These are phyloP conservation scores for Yamadazyma conglobata DNA, from an alignment of 1,139 yeast species.

Conservation along the genomic window DNA sequence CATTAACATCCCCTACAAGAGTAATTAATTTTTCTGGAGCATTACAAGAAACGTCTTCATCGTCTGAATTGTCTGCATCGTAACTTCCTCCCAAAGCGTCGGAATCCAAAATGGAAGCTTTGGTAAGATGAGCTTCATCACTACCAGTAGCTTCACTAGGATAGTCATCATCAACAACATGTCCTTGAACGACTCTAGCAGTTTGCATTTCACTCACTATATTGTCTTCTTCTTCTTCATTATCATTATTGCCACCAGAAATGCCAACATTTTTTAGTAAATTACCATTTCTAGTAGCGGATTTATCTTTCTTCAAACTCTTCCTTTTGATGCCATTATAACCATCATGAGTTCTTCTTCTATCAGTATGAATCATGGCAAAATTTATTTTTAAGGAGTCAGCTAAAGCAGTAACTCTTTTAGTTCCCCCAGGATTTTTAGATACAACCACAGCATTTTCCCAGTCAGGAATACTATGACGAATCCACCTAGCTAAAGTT, in stretches of 20 bases:
- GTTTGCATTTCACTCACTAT: conserved; percentile 87
- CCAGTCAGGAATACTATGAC: conserved; percentile 83
- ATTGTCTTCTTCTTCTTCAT: conserved; percentile 60
- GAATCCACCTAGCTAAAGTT: conserved; percentile 93
- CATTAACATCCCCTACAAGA: conserved; percentile 91
- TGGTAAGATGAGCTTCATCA: conserved; percentile 9
- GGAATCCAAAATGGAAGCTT: conserved; percentile 23
- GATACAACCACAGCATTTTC: conserved; percentile 82
- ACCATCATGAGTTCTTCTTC: conserved; percentile 82
- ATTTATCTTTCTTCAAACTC: conserved; percentile 26
- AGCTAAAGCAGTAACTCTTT: conserved; percentile 94
- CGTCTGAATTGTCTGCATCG: conserved; percentile 75
- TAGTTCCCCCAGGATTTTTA: conserved; percentile 98
- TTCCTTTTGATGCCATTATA: conserved; percentile 41
- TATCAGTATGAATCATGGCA: conserved; percentile 98
- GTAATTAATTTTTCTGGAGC: conserved; percentile 88
- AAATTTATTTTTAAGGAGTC: conserved; percentile 92
- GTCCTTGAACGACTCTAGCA: conserved; percentile 94
- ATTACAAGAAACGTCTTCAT: conserved; percentile 69
- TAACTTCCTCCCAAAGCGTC: conserved; percentile 81
- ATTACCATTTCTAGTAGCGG: not conserved
- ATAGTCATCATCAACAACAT: conserved; percentile 89
- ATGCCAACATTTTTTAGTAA: not conserved
- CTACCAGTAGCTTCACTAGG: conserved; percentile 12
- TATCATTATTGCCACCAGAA: conserved; percentile 26